A percentile compares a stretch with the other conserved stretches of the same genome.
Evolutionary conservation across 1,139 yeast species (phyloP).

Genomic region (Blastobotrys elegans): DNA sequence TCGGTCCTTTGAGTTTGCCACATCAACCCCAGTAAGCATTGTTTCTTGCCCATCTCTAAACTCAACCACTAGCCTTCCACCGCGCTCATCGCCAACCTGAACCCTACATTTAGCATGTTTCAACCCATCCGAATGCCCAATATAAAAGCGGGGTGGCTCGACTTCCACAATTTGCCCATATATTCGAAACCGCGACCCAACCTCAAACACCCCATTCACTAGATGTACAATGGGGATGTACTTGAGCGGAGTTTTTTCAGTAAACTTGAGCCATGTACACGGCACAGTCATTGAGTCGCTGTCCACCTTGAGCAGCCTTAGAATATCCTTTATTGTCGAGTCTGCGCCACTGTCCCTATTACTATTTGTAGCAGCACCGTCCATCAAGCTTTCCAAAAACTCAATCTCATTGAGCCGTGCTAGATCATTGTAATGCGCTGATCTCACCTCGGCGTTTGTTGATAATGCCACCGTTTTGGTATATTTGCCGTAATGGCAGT

Average conservation of each 20-base stretch:
- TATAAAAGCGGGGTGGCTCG: constrained; percentile 10
- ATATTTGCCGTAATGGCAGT: constrained; percentile 1
- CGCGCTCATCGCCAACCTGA: constrained; percentile 10
- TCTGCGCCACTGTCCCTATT: too few relatives aligned
- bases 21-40: constrained; percentile 10
- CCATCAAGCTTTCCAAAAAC: constrained; percentile 9
- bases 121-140: constrained; percentile 4
- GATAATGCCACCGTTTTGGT: constrained; percentile 9
- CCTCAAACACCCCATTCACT: constrained; percentile 9
- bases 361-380: background rate
- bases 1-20: constrained; percentile 6
- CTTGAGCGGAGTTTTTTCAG: background rate
- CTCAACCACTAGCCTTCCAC: constrained; percentile 5
- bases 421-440: constrained; percentile 1
- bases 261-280: constrained; percentile 3
- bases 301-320: constrained; percentile 8
- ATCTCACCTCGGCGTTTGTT: constrained; percentile 1
- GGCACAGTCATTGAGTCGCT: constrained; percentile 7
- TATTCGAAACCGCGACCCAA: constrained; percentile 7
- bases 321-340: constrained; percentile 8
- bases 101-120: constrained; percentile 13
- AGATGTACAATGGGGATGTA: constrained; percentile 10
- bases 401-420: constrained; percentile 3
- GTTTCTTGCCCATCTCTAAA: constrained; percentile 11
- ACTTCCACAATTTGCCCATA: constrained; percentile 7